phyloP scores from a whole-genome alignment of 441 rosid genomes.

The Hura crepitans region DNA sequence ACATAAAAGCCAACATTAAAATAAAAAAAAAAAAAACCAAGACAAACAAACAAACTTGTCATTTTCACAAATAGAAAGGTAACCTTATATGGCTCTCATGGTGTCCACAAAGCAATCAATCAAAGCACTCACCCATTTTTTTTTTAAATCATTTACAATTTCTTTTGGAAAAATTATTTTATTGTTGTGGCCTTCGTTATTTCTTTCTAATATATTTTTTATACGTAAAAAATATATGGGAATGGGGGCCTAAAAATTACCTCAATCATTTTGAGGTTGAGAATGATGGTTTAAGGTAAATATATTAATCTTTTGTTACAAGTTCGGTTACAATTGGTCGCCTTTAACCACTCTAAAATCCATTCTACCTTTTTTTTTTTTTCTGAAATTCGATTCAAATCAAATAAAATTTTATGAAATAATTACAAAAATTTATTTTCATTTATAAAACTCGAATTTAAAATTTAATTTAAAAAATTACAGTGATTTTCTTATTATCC shows the following conservation, averaged over 20 bases:
- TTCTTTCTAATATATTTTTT: not conserved
- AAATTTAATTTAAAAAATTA: too few relatives aligned
- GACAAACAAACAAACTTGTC: slow-evolving; percentile 23
- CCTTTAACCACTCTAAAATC: not conserved
- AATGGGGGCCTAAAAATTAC: slow-evolving; percentile 29
- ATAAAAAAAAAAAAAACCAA: not conserved
- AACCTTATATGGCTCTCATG: slow-evolving; percentile 14
- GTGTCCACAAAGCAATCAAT: slow-evolving; percentile 27
- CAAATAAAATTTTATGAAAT: too few relatives aligned
- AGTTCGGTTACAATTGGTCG: not conserved
- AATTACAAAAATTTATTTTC: too few relatives aligned
- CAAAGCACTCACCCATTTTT: slow-evolving; percentile 9
- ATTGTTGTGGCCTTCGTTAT: slow-evolving; percentile 8
- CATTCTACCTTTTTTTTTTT: too few relatives aligned
- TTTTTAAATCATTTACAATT: not conserved
- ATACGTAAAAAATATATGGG: not conserved
- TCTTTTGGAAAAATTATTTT: not conserved
- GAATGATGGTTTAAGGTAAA: slow-evolving; percentile 15
- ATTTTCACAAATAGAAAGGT: slow-evolving; percentile 26
- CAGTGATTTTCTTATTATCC: too few relatives aligned
- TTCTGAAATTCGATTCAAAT: too few relatives aligned
- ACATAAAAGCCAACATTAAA: not conserved
- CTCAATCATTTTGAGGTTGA: slow-evolving; percentile 42
- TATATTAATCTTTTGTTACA: slow-evolving; percentile 2
- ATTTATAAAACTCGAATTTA: too few relatives aligned